Base-by-base conservation (phyloP, 345 rosid genomes). In the Ceriops decandra region DNA sequence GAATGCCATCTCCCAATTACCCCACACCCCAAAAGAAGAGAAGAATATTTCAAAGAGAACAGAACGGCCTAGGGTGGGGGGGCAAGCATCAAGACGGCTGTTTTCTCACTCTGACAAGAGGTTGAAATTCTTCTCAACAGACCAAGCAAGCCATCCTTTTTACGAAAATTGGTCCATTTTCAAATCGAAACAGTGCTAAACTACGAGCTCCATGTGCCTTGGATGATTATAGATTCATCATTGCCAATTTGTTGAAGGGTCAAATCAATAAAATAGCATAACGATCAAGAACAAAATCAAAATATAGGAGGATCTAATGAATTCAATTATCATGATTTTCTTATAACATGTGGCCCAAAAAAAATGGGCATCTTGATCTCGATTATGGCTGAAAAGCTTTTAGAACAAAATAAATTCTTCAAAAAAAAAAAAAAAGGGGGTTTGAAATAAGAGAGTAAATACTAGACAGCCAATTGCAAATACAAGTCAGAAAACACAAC, bases 21-120 rank as follows among this genome's bases (percentile, higher is more conserved):
- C 35, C 35, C 11, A 5, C 33, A 21, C 70, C 36, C 72, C 60
- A 70, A 83, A 74, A 69, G 75, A 74, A 61, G 75, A 70, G 60
- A 69, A 57, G 58, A 32, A 20, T 3, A 31, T 7, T 49, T 52
- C 27, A 13, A 57, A 9, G 36, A 32, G 56, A 61, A 52, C 57
- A 15, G 4, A 8, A 36, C 6, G 24, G n/a, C 2, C 11, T 2
- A 28, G 30, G 5, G 27, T 21, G 57, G 26, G 33, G 27, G 57
- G 26, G 57, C 21, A 53, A 9, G 17, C 15, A 38, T 11, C 53
- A 26, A 63, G 20, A 46, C 46, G 54, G 19, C 54, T 27, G 28
- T 57, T 57, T 2, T 57, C 60, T 57, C 33, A 30, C 8, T 42
- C 16, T 42, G 17, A 11, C 49, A 13, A 13, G 49, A 42, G 49